Conservation (phyloP, 1,284 basidiomycete species). For the Mycosarcoma mackinlayi region DNA sequence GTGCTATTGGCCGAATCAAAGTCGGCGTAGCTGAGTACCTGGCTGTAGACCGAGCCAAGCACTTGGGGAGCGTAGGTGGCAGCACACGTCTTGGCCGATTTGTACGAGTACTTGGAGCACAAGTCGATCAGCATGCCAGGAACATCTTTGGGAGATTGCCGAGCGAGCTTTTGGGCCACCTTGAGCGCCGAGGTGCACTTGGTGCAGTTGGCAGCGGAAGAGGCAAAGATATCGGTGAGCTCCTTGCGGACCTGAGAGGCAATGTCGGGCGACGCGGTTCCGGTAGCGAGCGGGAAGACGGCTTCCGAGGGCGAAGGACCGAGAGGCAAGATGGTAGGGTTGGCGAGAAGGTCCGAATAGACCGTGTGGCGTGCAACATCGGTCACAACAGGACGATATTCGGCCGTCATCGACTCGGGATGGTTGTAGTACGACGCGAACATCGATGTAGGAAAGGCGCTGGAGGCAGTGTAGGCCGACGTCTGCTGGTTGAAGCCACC, state of each 20-base stretch:
- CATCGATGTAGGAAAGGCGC: constrained; percentile 63
- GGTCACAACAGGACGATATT: constrained; percentile 57
- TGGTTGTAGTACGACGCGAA: constrained; percentile 56
- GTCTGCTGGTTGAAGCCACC: constrained; percentile 26
- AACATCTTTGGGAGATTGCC: constrained; percentile 76
- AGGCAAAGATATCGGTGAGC: constrained; percentile 37
- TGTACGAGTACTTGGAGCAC: constrained; percentile 75
- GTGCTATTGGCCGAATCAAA: constrained; percentile 41
- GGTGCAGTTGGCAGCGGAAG: constrained; percentile 72
- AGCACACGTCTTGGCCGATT: constrained; percentile 70
- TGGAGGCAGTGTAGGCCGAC: constrained; percentile 56
- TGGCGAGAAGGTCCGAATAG: constrained; percentile 72
- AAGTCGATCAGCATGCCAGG: constrained; percentile 74
- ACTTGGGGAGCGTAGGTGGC: constrained; percentile 41
- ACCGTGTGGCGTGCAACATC: constrained; percentile 49
- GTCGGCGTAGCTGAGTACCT: constrained; percentile 65
- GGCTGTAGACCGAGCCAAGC: constrained; percentile 55
- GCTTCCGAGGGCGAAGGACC: constrained; percentile 69
- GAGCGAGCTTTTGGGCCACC: constrained; percentile 76
- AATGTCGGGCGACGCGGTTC: constrained; percentile 60
- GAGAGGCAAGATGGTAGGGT: constrained; percentile 77
- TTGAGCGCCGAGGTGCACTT: constrained; percentile 76
- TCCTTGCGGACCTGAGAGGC: constrained; percentile 72
- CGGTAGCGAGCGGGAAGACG: constrained; percentile 52
- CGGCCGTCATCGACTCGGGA: constrained; percentile 49